These are phyloP conservation scores for Erysiphe pulchra DNA, from an alignment of 2,329 filamentous ascomycete species.

Conservation along the genomic window DNA sequence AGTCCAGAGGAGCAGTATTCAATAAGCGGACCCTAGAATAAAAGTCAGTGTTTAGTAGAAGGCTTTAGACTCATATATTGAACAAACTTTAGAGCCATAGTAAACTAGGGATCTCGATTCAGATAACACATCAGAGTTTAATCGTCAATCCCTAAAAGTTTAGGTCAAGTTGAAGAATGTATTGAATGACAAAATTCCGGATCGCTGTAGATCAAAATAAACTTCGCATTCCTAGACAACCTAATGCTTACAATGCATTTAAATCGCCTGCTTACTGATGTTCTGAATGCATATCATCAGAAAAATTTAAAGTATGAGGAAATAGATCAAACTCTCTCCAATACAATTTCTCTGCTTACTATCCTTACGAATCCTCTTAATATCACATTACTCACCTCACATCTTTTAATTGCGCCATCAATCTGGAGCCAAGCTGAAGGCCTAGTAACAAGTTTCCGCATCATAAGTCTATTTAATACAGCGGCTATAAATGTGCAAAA, in stretches of 20 bases:
- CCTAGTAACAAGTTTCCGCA: conserved; percentile 22
- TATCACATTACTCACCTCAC: conserved; percentile 28
- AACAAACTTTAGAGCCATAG: too few relatives aligned
- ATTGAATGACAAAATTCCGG: too few relatives aligned
- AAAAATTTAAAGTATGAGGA: conserved; percentile 7
- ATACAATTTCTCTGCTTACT: conserved; percentile 27
- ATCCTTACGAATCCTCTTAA: conserved; percentile 33
- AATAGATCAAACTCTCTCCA: conserved; percentile 17
- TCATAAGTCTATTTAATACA: conserved; percentile 30
- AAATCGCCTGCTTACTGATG: conserved; percentile 12
- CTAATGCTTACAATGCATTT: conserved; percentile 7
- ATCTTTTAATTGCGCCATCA: conserved; percentile 31
- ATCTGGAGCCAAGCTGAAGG: conserved; percentile 27
- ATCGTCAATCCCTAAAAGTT: too few relatives aligned
- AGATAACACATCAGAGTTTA: too few relatives aligned
- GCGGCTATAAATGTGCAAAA: conserved; percentile 16
- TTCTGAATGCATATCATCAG: conserved; percentile 12
- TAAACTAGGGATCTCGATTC: too few relatives aligned
- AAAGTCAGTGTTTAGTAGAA: not conserved
- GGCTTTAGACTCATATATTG: too few relatives aligned
- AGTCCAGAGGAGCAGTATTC: conserved; percentile 19
- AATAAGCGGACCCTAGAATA: conserved; percentile 7
- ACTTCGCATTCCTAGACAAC: not conserved
- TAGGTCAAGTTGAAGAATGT: too few relatives aligned
- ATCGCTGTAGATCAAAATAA: too few relatives aligned